phyloP scores from a whole-genome alignment of 495 filamentous ascomycete genomes.

The Cenococcum geophilum region DNA sequence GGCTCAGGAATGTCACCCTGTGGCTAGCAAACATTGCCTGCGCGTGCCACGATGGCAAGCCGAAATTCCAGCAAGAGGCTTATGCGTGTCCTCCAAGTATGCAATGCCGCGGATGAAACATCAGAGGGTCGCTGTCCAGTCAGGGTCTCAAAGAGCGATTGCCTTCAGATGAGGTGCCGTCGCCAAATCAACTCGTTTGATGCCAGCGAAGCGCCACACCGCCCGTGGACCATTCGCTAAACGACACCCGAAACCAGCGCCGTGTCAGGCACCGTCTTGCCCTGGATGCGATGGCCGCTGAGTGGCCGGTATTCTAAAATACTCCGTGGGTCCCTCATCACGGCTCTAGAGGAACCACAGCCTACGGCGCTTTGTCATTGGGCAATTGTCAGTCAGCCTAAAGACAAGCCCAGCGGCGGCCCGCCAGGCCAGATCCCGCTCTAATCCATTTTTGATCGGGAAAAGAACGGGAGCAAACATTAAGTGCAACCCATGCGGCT shows the following conservation, averaged over 20 bases:
- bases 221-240: not conserved
- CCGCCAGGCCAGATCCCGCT: conserved; percentile 3
- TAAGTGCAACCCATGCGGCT: not conserved
- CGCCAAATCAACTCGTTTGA: conserved; percentile 1
- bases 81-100: conserved; percentile 18
- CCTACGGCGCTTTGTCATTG: not conserved
- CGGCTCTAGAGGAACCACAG: not conserved
- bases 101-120: conserved; percentile 27
- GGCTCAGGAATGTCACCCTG: conserved; percentile 27
- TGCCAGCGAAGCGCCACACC: conserved; percentile 1
- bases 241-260: not conserved
- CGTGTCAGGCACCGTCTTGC: conserved; percentile 2
- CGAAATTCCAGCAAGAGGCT: conserved; percentile 14
- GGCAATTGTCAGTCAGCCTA: not conserved
- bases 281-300: not conserved
- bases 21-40: conserved; percentile 11
- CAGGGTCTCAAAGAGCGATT: conserved; percentile 6
- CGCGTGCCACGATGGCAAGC: conserved; percentile 8
- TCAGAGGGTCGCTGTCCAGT: conserved; percentile 22
- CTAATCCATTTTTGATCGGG: not conserved
- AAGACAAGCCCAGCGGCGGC: not conserved
- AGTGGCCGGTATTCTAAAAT: not conserved
- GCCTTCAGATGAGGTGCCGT: not conserved
- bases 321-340: not conserved
- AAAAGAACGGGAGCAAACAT: not conserved